Evolutionary conservation across 106 monocot species (phyloP).

Genomic region (Phalaenopsis aphrodite): DNA sequence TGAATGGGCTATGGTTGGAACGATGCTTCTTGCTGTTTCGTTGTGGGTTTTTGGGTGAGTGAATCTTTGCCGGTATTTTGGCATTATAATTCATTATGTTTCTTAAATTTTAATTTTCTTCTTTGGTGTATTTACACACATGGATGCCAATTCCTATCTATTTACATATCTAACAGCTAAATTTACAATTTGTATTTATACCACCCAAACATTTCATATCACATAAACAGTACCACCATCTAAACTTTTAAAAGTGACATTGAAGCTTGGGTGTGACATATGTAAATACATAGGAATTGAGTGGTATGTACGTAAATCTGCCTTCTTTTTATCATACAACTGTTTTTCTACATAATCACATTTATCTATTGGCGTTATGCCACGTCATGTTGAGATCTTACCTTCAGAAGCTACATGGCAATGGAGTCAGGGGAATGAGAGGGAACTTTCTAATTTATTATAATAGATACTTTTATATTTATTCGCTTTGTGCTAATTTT

Average conservation of each 20-base stretch:
- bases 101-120: neutral
- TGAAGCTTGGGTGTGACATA: too few relatives aligned
- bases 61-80: neutral
- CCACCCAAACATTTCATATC: too few relatives aligned
- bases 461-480: neutral
- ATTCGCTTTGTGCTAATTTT: neutral
- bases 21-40: slow-evolving; percentile 90
- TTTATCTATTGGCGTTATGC: neutral
- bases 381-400: neutral
- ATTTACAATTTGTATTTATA: too few relatives aligned
- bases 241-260: too few relatives aligned
- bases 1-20: slow-evolving; percentile 84
- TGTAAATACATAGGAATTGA: too few relatives aligned
- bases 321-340: neutral
- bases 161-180: too few relatives aligned
- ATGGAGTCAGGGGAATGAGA: too few relatives aligned
- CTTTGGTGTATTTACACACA: neutral
- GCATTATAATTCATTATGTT: neutral
- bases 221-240: too few relatives aligned
- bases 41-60: slow-evolving; percentile 93
- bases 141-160: too few relatives aligned
- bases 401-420: neutral
- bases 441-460: neutral
- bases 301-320: too few relatives aligned
- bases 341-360: neutral